Evolutionary conservation across 305 asterid genomes (phyloP), one percentile per base, ranked within the genome.

Genomic region (Fraxinus platypoda): DNA sequence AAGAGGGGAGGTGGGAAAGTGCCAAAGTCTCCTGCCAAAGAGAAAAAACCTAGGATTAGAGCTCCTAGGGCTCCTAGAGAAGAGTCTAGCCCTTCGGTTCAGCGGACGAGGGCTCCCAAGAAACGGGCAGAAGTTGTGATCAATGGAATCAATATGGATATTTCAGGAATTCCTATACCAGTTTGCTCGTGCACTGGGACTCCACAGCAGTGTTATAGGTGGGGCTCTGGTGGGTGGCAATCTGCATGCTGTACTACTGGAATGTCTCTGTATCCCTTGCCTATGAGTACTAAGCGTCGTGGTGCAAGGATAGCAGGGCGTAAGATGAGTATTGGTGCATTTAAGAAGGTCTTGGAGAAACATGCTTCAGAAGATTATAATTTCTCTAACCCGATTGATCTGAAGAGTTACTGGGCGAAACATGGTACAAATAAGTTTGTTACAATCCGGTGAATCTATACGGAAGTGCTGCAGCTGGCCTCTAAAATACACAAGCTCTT

Each of bases 211-310:
- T 95, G 98, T 54, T 95, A 95, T 82, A 90, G 98, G 89, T 95
- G 98, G 98, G 98, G 98, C 71, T 90, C 94, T 43, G 98, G 98
- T 83, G 98, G 98, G 57, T 95, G 98, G 98, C 98, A 95, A 77
- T 95, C 98, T 0, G 98, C 98, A 34, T 95, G 98, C 84, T 93
- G 98, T 84, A 95, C 98, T n/a, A 95, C 93, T 12, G 87, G 89
- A 34, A 28, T 92, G 87, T 95, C 98, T 46, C 38, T 84, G 12
- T 90, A 95, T 84, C 98, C 98, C 2, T 86, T 93, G 90, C 97
- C 98, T 73, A 87, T 91, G 97, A 95, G 94, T 85, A 84, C 93
- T 0, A 95, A 95, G 89, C 86, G 97, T 72, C 97, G 97, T 3
- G 97, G 98, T 43, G 95, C 98, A 0, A 90, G 98, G 85, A 92